Conservation (phyloP, 306 rosid species). For the Quercus engelmannii region DNA sequence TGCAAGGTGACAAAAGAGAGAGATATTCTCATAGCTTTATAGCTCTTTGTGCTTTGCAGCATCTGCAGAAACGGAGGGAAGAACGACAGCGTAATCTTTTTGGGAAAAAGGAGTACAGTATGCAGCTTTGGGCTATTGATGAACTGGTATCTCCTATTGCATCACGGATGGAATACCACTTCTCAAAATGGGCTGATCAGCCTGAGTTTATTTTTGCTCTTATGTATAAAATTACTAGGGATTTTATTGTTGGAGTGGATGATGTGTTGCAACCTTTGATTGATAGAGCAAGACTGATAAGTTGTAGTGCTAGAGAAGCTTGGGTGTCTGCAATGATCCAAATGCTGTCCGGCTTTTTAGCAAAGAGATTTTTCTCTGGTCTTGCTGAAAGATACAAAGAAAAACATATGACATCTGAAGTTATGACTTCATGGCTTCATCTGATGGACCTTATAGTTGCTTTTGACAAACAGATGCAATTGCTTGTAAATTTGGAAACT, state of each 20-base stretch:
- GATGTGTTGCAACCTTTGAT: slow-evolving; percentile 78
- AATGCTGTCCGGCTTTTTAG: slow-evolving; percentile 61
- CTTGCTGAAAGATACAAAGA: slow-evolving; percentile 52
- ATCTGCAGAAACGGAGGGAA: slow-evolving; percentile 60
- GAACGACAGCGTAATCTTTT: slow-evolving; percentile 34
- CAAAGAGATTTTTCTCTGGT: slow-evolving; percentile 39
- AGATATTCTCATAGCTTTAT: slow-evolving; percentile 58
- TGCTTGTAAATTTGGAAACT: slow-evolving; percentile 47
- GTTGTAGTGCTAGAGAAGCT: slow-evolving; percentile 78
- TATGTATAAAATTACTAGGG: slow-evolving; percentile 48
- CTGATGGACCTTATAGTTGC: slow-evolving; percentile 48
- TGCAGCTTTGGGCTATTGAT: slow-evolving; percentile 73
- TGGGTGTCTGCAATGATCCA: slow-evolving; percentile 73
- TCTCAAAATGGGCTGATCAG: slow-evolving; percentile 64
- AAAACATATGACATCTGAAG: slow-evolving; percentile 43
- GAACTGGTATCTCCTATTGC: slow-evolving; percentile 74
- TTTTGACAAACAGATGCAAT: slow-evolving; percentile 62
- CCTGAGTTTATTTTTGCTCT: slow-evolving; percentile 73
- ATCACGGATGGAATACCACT: slow-evolving; percentile 70
- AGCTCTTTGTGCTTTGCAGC: slow-evolving; percentile 71
- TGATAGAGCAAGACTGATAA: slow-evolving; percentile 60
- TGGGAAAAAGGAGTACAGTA: slow-evolving; percentile 25
- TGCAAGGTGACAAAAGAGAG: slow-evolving; percentile 59
- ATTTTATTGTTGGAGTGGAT: slow-evolving; percentile 63
- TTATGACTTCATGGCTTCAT: slow-evolving; percentile 65